phyloP scores from a whole-genome alignment of 1,139 yeast species.

The Yamadazyma conglobata region DNA sequence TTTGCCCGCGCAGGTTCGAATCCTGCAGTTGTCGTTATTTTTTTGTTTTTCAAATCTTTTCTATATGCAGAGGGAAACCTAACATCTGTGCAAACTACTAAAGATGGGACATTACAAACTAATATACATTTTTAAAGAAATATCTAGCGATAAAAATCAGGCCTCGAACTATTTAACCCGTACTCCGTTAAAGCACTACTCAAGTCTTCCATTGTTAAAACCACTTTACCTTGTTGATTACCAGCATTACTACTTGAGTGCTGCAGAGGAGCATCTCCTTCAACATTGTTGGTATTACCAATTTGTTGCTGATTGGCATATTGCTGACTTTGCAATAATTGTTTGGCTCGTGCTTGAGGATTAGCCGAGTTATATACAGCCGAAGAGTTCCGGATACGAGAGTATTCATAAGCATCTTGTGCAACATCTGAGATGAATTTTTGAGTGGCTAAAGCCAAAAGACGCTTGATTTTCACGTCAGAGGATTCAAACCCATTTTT shows the following conservation, averaged over 20 bases:
- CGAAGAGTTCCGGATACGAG: slow-evolving; percentile 80
- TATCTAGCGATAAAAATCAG: slow-evolving; percentile 66
- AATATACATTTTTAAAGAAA: too few species aligned
- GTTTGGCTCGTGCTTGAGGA: slow-evolving; percentile 83
- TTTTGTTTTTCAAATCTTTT: too few species aligned
- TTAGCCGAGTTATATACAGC: slow-evolving; percentile 81
- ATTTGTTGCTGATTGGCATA: slow-evolving; percentile 44
- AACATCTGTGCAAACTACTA: too few species aligned
- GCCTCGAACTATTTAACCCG: slow-evolving; percentile 86
- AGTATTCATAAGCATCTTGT: slow-evolving; percentile 93
- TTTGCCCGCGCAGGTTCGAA: slow-evolving; percentile 87
- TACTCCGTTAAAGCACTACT: slow-evolving; percentile 87
- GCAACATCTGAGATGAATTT: slow-evolving; percentile 93
- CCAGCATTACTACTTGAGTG: slow-evolving; percentile 45
- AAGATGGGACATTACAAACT: too few species aligned
- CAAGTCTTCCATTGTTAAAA: slow-evolving; percentile 83
- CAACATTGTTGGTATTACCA: slow-evolving; percentile 37
- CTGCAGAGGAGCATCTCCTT: slow-evolving; percentile 35
- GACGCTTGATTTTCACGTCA: slow-evolving; percentile 75
- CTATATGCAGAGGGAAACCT: too few species aligned
- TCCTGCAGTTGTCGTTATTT: slow-evolving; percentile 76
- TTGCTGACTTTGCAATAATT: slow-evolving; percentile 68
- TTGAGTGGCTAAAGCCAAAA: slow-evolving; percentile 92
- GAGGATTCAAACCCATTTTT: slow-evolving; percentile 85
- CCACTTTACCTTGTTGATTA: slow-evolving; percentile 69